These are phyloP conservation scores for Gastrolobium villosum DNA, from an alignment of 306 rosid genomes.

Conservation along the genomic window DNA sequence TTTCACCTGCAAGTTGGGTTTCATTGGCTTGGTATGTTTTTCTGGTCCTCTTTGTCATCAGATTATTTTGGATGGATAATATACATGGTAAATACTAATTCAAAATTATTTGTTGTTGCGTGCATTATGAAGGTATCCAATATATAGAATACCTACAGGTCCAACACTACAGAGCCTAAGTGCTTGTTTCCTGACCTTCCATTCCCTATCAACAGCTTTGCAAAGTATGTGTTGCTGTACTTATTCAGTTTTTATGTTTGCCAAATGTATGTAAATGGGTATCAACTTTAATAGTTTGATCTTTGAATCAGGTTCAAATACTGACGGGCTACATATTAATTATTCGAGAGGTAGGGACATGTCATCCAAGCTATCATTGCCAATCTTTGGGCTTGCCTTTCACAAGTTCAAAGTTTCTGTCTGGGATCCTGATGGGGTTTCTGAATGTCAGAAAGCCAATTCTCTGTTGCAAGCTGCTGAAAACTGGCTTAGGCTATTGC, in stretches of 20 bases:
- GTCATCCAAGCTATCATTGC: conserved; percentile 67
- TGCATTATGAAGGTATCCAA: conserved; percentile 78
- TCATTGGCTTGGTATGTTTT: conserved; percentile 83
- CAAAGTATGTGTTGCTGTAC: conserved; percentile 57
- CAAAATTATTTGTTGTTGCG: conserved; percentile 32
- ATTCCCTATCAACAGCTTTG: conserved; percentile 70
- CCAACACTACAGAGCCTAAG: conserved; percentile 84
- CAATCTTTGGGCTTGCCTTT: conserved; percentile 83
- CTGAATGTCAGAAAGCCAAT: conserved; percentile 70
- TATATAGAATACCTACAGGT: conserved; percentile 95
- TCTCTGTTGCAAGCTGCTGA: conserved; percentile 77
- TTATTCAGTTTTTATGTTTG: conserved; percentile 40
- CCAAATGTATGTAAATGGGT: conserved; percentile 21
- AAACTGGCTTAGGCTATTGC: conserved; percentile 72
- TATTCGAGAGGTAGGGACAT: conserved; percentile 57
- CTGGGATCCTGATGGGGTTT: conserved; percentile 74
- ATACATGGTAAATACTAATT: conserved; percentile 24
- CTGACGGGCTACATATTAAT: conserved; percentile 60
- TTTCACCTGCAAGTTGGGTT: conserved; percentile 93
- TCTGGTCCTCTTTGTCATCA: conserved; percentile 19
- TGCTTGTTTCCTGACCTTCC: conserved; percentile 91
- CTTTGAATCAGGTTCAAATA: conserved; percentile 65
- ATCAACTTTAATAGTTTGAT: conserved; percentile 37
- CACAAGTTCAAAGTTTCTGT: conserved; percentile 76
- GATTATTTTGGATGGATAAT: conserved; percentile 29